Evolutionary conservation across 805 yeast species (phyloP).

Genomic region (Schizosaccharomyces lindneri): DNA sequence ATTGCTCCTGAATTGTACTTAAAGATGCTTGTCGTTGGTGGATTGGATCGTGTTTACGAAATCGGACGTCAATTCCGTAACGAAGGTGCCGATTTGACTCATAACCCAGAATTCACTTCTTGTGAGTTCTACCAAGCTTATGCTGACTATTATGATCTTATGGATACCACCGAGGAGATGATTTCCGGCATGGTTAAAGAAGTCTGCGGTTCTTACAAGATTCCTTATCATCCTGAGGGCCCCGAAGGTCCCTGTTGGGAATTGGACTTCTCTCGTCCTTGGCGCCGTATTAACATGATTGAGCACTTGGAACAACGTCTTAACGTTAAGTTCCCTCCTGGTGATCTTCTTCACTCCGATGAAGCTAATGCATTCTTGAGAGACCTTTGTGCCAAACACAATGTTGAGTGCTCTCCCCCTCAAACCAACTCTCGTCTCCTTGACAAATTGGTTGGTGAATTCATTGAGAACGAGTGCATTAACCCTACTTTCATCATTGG

Average conservation of each 20-base stretch:
- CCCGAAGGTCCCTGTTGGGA: conserved; percentile 52
- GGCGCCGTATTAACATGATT: conserved; percentile 97
- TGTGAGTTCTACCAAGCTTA: conserved; percentile 97
- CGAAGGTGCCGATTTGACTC: conserved; percentile 96
- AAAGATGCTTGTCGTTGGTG: conserved; percentile 93
- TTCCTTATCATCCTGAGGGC: conserved; percentile 82
- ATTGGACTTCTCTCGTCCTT: conserved; percentile 79
- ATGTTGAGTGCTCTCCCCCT: conserved; percentile 55
- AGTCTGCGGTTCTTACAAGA: conserved; percentile 68
- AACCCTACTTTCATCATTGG: conserved; percentile 96
- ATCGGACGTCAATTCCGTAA: conserved; percentile 97
- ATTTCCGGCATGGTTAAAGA: conserved; percentile 94
- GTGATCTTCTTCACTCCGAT: conserved; percentile 77
- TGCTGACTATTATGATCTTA: conserved; percentile 87
- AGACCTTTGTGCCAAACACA: conserved; percentile 48
- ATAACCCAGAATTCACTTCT: conserved; percentile 95
- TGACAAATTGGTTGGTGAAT: conserved; percentile 90
- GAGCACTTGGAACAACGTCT: conserved; percentile 75
- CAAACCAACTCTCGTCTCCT: conserved; percentile 96
- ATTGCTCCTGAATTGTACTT: conserved; percentile 93
- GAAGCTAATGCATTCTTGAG: conserved; percentile 83
- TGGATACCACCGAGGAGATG: conserved; percentile 70
- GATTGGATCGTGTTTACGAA: conserved; percentile 93
- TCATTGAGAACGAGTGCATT: conserved; percentile 67
- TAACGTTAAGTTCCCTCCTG: conserved; percentile 80